Evolutionary conservation across 352 stramenopile species (phyloP).

Genomic region (Phytophthora pinifolia): DNA sequence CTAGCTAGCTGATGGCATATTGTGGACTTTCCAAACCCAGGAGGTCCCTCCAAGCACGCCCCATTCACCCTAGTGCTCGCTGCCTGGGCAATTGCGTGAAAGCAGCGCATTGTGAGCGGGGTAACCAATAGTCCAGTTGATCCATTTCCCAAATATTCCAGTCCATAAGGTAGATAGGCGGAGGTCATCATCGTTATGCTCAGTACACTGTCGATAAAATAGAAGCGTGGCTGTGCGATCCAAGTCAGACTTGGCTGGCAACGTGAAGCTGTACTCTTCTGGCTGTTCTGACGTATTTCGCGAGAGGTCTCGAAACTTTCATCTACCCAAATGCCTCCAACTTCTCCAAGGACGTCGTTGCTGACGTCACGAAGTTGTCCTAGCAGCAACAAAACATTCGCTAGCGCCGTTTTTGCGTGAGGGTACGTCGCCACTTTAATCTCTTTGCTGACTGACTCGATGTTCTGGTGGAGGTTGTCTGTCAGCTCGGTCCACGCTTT

Average conservation of each 20-base stretch:
- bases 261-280: slow-evolving; percentile 2
- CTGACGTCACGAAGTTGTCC: slow-evolving; percentile 61
- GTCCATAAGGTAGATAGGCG: slow-evolving; percentile 52
- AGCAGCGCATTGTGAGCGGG: slow-evolving; percentile 64
- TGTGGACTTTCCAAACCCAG: slow-evolving; percentile 47
- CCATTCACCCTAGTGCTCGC: slow-evolving; percentile 41
- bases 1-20: slow-evolving; percentile 40
- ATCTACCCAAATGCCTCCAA: slow-evolving; percentile 18
- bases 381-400: slow-evolving; percentile 54
- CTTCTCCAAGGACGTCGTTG: slow-evolving; percentile 26
- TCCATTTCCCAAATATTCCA: slow-evolving; percentile 71
- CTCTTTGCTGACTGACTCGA: slow-evolving; percentile 42
- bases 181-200: slow-evolving; percentile 54
- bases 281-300: slow-evolving; percentile 1
- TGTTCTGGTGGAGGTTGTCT: slow-evolving; percentile 33
- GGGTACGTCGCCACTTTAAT: slow-evolving; percentile 47
- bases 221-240: slow-evolving; percentile 64
- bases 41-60: slow-evolving; percentile 36
- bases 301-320: slow-evolving; percentile 4
- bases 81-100: slow-evolving; percentile 48
- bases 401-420: slow-evolving; percentile 34
- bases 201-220: slow-evolving; percentile 60
- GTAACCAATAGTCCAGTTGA: slow-evolving; percentile 41
- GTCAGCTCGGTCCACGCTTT: slow-evolving; percentile 41
- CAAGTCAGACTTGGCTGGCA: slow-evolving; percentile 40